A percentile compares a stretch with the other conserved stretches of the same genome.
These are phyloP conservation scores for Immersiella caudata DNA, from an alignment of 495 filamentous ascomycete genomes.

Conservation along the genomic window DNA sequence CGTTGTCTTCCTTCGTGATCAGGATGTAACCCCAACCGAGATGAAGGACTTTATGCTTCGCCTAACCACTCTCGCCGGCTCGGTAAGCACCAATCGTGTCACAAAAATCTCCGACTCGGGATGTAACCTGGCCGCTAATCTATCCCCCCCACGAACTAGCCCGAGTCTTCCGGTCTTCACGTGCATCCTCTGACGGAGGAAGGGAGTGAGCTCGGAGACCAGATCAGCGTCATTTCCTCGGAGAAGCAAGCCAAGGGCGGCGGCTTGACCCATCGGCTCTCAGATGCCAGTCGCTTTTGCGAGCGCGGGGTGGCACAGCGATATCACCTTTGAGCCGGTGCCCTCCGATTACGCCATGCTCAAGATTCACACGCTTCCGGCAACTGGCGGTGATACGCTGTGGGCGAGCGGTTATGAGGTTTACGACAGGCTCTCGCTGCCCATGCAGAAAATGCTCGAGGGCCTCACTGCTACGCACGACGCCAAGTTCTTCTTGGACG, in stretches of 20 bases:
- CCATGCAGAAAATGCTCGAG: slow-evolving; percentile 72
- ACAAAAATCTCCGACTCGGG: slow-evolving; percentile 19
- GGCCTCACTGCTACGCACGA: slow-evolving; percentile 69
- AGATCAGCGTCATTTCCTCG: slow-evolving; percentile 48
- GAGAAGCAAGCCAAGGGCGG: slow-evolving; percentile 49
- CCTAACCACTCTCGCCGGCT: slow-evolving; percentile 56
- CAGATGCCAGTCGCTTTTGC: slow-evolving; percentile 52
- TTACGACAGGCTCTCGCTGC: slow-evolving; percentile 68
- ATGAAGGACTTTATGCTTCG: slow-evolving; percentile 34
- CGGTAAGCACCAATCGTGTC: slow-evolving; percentile 46
- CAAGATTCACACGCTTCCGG: slow-evolving; percentile 68
- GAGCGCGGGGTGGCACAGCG: slow-evolving; percentile 39
- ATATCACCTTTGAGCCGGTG: slow-evolving; percentile 76
- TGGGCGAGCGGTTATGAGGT: slow-evolving; percentile 79
- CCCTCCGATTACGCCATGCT: slow-evolving; percentile 75
- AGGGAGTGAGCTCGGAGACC: slow-evolving; percentile 42
- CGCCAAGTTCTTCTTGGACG: slow-evolving; percentile 67
- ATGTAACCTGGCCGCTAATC: not conserved
- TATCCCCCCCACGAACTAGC: slow-evolving; percentile 15
- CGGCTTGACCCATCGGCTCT: slow-evolving; percentile 37
- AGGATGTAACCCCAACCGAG: slow-evolving; percentile 55
- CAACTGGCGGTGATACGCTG: slow-evolving; percentile 75
- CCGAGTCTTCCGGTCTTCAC: slow-evolving; percentile 27
- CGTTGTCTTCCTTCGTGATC: slow-evolving; percentile 73
- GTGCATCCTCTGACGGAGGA: slow-evolving; percentile 32